Base-by-base conservation (phyloP, 2,329 filamentous ascomycete species). In the Ophiostoma angusticollis region DNA sequence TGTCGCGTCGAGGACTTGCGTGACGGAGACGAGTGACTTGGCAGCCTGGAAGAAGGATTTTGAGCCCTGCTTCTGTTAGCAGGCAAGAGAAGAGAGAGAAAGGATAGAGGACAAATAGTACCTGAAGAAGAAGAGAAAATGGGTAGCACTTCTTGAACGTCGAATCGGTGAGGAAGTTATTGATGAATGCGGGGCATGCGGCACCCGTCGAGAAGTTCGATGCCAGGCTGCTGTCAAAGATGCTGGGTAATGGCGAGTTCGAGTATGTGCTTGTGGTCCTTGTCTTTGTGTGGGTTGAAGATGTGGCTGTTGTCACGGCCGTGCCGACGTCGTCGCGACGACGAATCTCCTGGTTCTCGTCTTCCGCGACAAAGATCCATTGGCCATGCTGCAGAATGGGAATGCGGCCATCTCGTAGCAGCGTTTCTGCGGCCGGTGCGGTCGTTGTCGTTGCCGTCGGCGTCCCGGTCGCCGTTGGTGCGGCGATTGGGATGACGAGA, bases 121-220 rank as follows among this genome's bases (percentile, higher is more conserved):
- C 82, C 65, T 83, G 75, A 9, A 96, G 65, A 47, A 96, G 72
- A 50, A 94, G 67, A 1, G 87, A 94, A 41, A 95, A 67, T 0
- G 89, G 84, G 48, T 87, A 75, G 61, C 89, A 96, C 37, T 69
- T 57, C 49, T 74, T 70, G 50, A 91, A 85, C 4, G 72, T 76
- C 6, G 68, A 54, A 53, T 84, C 72, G 33, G 60, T 61, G 36
- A 91, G 67, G 50, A 93, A 75, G 3, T 57, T 57, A 37, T 72
- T 65, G 56, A 93, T 78, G 59, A 89, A 87, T 5, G 54, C 55
- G 3, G 76, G 72, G 52, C 82, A 87, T 5, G 62, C 61, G 18
- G 65, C 68, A 9, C 58, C 50, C 38, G 56, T 42, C 13, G 70
- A 69, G 58, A 83, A 81, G 49, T 80, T 79, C 45, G 67, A 67